phyloP scores from a whole-genome alignment of 2,329 filamentous ascomycete genomes.

The Penicillium hordei region DNA sequence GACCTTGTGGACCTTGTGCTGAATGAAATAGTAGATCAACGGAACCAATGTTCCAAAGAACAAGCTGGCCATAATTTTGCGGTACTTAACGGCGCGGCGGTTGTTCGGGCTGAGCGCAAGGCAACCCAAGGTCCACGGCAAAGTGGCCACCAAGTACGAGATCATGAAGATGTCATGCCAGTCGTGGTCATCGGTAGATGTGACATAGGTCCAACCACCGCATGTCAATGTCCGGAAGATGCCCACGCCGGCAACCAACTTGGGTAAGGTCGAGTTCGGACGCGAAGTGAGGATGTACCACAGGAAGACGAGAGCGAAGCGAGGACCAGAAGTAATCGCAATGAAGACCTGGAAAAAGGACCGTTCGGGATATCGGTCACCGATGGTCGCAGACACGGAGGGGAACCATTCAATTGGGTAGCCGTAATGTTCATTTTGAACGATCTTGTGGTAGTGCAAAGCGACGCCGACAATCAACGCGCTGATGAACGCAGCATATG shows the following conservation, averaged over 20 bases:
- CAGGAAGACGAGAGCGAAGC: constrained; percentile 84
- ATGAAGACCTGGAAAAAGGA: constrained; percentile 98
- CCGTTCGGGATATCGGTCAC: constrained; percentile 93
- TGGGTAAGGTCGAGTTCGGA: constrained; percentile 72
- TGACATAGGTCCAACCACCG: constrained; percentile 97
- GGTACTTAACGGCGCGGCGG: constrained; percentile 76
- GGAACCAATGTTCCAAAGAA: constrained; percentile 93
- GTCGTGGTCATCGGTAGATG: constrained; percentile 95
- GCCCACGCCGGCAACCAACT: constrained; percentile 76
- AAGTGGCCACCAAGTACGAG: constrained; percentile 87
- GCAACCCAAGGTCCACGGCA: constrained; percentile 94
- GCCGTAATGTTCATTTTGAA: constrained; percentile 93
- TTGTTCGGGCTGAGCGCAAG: constrained; percentile 85
- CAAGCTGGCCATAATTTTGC: constrained; percentile 75
- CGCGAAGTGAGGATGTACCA: constrained; percentile 88
- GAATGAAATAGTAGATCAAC: constrained; percentile 94
- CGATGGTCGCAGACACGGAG: constrained; percentile 93
- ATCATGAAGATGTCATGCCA: constrained; percentile 99
- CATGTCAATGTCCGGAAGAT: constrained; percentile 88
- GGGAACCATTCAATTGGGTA: constrained; percentile 97
- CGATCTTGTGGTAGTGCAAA: constrained; percentile 95
- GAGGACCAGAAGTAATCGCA: constrained; percentile 88
- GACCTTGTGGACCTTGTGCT: constrained; percentile 94
- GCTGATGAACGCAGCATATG: constrained; percentile 81
- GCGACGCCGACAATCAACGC: constrained; percentile 76